Conservation (phyloP, 2,329 filamentous ascomycete species). For the Westerdykella ornata region DNA sequence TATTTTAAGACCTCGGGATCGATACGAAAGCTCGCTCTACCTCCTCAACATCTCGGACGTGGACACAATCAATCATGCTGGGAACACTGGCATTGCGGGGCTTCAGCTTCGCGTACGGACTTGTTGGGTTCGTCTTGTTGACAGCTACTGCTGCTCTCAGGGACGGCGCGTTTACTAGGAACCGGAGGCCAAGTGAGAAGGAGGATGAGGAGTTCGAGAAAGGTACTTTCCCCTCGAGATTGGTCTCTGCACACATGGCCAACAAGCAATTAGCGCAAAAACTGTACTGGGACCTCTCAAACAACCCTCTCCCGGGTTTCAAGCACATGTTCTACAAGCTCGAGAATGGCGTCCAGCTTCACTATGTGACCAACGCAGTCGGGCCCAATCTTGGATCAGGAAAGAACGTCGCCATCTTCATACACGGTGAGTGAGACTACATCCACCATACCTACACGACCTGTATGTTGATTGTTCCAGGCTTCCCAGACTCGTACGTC, state of each 20-base stretch:
- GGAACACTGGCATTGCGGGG: constrained; percentile 17
- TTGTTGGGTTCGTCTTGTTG: constrained; percentile 20
- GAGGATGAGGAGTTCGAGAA: constrained; percentile 24
- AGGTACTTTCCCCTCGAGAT: constrained; percentile 10
- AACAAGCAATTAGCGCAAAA: constrained; percentile 40
- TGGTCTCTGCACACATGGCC: background rate
- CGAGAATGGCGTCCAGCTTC: constrained; percentile 46
- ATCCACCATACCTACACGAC: background rate
- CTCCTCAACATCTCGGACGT: background rate
- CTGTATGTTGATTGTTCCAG: constrained; percentile 7
- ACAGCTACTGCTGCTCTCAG: constrained; percentile 18
- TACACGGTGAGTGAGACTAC: constrained; percentile 40
- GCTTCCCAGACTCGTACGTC: constrained; percentile 54
- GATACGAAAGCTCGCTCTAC: background rate
- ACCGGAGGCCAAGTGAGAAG: constrained; percentile 16
- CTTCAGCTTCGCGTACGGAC: constrained; percentile 29
- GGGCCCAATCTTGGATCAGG: constrained; percentile 7
- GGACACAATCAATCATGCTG: constrained; percentile 14
- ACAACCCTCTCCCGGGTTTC: constrained; percentile 41
- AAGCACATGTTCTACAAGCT: constrained; percentile 49
- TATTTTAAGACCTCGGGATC: too few relatives aligned
- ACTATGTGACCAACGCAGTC: constrained; percentile 45
- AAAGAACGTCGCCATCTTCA: constrained; percentile 45
- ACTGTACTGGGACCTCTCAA: constrained; percentile 50
- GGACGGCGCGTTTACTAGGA: constrained; percentile 24